Conservation (phyloP, 495 filamentous ascomycete genomes). For the Tirmania nivea region DNA sequence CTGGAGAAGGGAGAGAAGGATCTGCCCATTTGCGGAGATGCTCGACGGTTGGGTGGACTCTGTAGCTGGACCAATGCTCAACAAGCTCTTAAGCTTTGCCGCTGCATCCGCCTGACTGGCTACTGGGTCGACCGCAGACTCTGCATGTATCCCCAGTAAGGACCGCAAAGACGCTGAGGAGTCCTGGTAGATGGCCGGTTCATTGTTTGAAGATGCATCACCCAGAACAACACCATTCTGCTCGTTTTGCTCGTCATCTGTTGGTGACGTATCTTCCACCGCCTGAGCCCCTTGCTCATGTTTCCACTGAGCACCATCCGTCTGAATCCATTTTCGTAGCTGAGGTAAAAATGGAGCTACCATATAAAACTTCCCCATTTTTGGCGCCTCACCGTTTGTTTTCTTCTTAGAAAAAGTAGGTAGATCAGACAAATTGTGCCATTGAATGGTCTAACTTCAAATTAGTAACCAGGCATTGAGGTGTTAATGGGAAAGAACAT, state of each 20-base stretch:
- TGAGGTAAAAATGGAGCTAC: slow-evolving; percentile 76
- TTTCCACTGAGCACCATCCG: slow-evolving; percentile 52
- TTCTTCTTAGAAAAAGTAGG: slow-evolving; percentile 42
- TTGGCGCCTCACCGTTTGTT: slow-evolving; percentile 27
- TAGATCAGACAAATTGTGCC: slow-evolving; percentile 74
- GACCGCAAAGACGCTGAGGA: background rate
- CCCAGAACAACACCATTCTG: slow-evolving; percentile 6
- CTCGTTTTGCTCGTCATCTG: slow-evolving; percentile 7
- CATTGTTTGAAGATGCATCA: slow-evolving; percentile 7
- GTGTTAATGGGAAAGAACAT: slow-evolving; percentile 1
- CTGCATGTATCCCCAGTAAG: slow-evolving; percentile 4
- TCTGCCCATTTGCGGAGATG: slow-evolving; percentile 7
- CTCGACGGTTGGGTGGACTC: background rate
- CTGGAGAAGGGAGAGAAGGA: slow-evolving; percentile 14
- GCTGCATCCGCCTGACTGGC: slow-evolving; percentile 10
- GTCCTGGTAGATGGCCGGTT: background rate
- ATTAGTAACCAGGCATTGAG: slow-evolving; percentile 1
- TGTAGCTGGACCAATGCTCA: slow-evolving; percentile 1
- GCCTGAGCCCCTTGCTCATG: slow-evolving; percentile 15
- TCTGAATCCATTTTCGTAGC: slow-evolving; percentile 71
- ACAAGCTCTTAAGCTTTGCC: slow-evolving; percentile 8
- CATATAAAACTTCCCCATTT: slow-evolving; percentile 78
- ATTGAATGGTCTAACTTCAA: slow-evolving; percentile 46
- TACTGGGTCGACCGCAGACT: slow-evolving; percentile 7
- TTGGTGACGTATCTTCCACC: background rate